These are phyloP conservation scores for Penstemon newberryi DNA, from an alignment of 257 asterid species.

Conservation along the genomic window DNA sequence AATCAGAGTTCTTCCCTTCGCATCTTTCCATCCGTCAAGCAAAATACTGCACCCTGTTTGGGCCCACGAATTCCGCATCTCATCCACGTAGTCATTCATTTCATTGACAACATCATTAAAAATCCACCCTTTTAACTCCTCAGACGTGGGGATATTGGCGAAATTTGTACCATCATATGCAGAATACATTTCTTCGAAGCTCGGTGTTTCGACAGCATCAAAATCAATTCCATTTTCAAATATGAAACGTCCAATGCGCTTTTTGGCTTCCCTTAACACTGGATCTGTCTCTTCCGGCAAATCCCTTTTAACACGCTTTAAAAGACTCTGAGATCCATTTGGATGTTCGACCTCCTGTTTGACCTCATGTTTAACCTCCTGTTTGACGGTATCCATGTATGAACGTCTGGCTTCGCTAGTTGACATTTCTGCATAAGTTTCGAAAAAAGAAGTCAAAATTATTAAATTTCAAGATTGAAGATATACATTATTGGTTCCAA, in stretches of 20 bases:
- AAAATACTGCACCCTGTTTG: conserved; percentile 60
- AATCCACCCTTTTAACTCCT: conserved; percentile 62
- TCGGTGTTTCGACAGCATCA: conserved; percentile 33
- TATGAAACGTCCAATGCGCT: conserved; percentile 44
- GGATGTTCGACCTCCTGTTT: background rate
- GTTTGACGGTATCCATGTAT: no score
- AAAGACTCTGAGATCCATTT: background rate
- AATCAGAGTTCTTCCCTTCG: conserved; percentile 35
- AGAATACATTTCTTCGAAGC: conserved; percentile 45
- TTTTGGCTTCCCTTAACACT: conserved; percentile 25
- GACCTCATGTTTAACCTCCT: no score
- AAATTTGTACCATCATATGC: conserved; percentile 6
- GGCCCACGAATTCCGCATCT: conserved; percentile 45
- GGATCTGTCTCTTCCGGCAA: conserved; percentile 10
- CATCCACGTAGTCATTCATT: conserved; percentile 33
- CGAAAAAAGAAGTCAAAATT: no score
- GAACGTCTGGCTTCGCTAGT: no score
- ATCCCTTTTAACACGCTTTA: no score
- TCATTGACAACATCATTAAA: conserved; percentile 41
- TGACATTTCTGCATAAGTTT: no score
- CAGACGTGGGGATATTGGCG: conserved; percentile 37
- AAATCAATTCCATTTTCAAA: conserved; percentile 48
- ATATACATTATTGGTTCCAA: no score
- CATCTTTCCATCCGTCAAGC: conserved; percentile 60
- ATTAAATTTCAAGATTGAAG: no score